Percentiles rank a stretch among this genome's conserved stretches.
Evolutionary conservation across 163 green algal species (phyloP).

Genomic region (Chlorella variabilis): DNA sequence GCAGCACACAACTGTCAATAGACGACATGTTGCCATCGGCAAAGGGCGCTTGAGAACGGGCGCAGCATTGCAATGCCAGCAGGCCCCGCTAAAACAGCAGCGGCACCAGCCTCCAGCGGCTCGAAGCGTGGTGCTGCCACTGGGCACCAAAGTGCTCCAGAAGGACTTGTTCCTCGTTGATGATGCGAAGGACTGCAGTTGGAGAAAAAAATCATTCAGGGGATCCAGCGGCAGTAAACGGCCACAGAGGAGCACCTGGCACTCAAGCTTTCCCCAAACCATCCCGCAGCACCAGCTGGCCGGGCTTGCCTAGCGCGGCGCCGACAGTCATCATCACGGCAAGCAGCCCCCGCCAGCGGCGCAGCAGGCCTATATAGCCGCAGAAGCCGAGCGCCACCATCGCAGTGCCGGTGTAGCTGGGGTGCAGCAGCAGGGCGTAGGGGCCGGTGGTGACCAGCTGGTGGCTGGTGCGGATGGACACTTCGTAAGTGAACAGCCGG

Average conservation of each 20-base stretch:
- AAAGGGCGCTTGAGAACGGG: no score
- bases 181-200: background rate
- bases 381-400: background rate
- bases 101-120: constrained; percentile 8
- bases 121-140: background rate
- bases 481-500: constrained; percentile 33
- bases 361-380: background rate
- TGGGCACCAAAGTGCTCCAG: constrained; percentile 12
- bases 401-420: background rate
- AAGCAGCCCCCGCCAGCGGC: background rate
- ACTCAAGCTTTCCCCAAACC: no score
- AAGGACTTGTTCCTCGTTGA: constrained; percentile 17
- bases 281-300: no score
- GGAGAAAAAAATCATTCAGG: background rate
- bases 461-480: constrained; percentile 15
- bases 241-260: background rate
- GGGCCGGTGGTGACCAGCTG: constrained; percentile 15
- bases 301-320: background rate
- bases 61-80: no score
- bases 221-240: constrained; percentile 2
- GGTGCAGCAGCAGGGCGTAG: constrained; percentile 23
- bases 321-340: background rate
- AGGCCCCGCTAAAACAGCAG: constrained; percentile 5
- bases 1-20: no score
- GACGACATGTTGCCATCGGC: no score